Percentiles rank a stretch among this genome's conserved stretches.
These are phyloP conservation scores for Cyberlindnera euphorbiae DNA, from an alignment of 805 yeast species.

Conservation along the genomic window DNA sequence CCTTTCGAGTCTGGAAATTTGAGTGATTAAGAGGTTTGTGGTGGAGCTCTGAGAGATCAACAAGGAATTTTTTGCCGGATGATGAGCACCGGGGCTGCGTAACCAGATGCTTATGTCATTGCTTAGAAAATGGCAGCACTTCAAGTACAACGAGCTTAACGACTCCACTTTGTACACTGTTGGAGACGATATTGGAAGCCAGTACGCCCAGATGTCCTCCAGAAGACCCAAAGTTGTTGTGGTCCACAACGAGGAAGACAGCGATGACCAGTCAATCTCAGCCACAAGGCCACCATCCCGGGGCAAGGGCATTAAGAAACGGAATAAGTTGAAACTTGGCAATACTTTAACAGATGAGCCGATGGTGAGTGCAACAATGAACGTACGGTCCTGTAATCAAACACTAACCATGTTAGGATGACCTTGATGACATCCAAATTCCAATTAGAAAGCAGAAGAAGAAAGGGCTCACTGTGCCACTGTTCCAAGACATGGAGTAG, in stretches of 20 bases:
- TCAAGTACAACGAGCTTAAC: too few species aligned
- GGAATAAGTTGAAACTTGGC: conserved; percentile 2
- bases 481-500: conserved; percentile 7
- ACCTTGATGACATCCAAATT: conserved; percentile 1
- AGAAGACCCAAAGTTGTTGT: conserved; percentile 20
- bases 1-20: too few species aligned
- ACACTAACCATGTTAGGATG: not conserved
- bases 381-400: too few species aligned
- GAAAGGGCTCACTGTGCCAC: conserved; percentile 2
- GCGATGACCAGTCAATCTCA: conserved; percentile 17
- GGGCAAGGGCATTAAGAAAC: not conserved
- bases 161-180: too few species aligned
- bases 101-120: too few species aligned
- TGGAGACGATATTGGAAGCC: too few species aligned
- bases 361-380: too few species aligned
- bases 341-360: not conserved
- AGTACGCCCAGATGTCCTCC: conserved; percentile 12
- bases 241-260: conserved; percentile 6
- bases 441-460: conserved; percentile 5
- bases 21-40: too few species aligned
- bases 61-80: too few species aligned
- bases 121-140: too few species aligned
- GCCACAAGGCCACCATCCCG: not conserved
- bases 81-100: too few species aligned
- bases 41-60: too few species aligned